Evolutionary conservation across 306 rosid genomes (phyloP).

Genomic region (Ammopiptanthus mongolicus): DNA sequence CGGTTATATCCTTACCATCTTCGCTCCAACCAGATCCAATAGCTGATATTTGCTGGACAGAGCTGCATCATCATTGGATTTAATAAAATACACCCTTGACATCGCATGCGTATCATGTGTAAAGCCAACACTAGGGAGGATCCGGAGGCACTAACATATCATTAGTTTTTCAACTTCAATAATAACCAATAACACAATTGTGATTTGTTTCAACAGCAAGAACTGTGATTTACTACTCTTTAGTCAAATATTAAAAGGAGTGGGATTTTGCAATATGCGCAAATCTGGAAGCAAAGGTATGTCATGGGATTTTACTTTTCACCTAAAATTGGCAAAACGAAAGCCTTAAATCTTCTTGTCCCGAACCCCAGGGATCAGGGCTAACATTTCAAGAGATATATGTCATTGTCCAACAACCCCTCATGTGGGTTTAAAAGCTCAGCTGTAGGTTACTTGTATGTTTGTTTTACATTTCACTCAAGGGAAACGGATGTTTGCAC

Average conservation of each 20-base stretch:
- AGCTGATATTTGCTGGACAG: too few relatives aligned
- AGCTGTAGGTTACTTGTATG: neutral
- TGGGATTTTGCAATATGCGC: neutral
- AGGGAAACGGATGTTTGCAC: neutral
- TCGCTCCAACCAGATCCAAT: too few relatives aligned
- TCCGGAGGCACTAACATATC: neutral
- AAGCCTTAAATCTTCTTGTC: neutral
- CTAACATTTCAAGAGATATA: neutral
- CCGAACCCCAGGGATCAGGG: neutral
- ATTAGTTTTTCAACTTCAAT: neutral
- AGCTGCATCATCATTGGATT: too few relatives aligned
- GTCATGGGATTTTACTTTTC: neutral
- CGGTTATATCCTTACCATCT: too few relatives aligned
- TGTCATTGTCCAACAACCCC: slow-evolving; percentile 4
- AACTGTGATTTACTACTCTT: neutral
- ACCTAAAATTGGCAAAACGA: neutral
- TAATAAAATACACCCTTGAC: too few relatives aligned
- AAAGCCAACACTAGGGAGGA: too few relatives aligned
- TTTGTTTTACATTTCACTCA: neutral
- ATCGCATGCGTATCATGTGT: too few relatives aligned
- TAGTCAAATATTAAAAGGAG: neutral
- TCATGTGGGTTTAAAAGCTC: neutral
- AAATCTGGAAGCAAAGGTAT: neutral
- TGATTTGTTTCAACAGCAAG: neutral
- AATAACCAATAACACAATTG: neutral